These are phyloP conservation scores for Prosopis cineraria DNA, from an alignment of 306 rosid genomes.

Conservation along the genomic window DNA sequence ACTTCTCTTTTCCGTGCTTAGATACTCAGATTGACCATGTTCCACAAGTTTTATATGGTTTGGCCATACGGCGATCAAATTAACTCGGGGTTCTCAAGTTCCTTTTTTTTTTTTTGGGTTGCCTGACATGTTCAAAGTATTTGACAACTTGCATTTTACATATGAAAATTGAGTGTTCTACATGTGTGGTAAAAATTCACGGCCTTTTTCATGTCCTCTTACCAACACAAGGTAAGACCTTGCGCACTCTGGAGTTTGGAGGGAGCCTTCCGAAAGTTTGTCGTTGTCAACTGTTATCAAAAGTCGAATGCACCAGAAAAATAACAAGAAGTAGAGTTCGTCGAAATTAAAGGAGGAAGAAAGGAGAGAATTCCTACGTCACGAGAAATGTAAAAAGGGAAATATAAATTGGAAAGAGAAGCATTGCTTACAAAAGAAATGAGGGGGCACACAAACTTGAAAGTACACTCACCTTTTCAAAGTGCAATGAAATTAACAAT, in stretches of 20 bases:
- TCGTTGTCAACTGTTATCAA: neutral
- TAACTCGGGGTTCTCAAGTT: neutral
- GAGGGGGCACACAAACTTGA: neutral
- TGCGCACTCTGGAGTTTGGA: neutral
- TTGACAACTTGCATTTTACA: neutral
- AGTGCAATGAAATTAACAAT: neutral
- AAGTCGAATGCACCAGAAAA: neutral
- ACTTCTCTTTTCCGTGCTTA: neutral
- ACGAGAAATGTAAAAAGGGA: neutral
- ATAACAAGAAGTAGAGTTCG: too few relatives aligned
- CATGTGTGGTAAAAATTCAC: neutral
- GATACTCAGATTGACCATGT: neutral
- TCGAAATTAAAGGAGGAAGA: neutral
- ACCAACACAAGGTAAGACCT: too few relatives aligned
- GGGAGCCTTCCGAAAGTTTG: neutral
- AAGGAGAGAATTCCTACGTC: neutral
- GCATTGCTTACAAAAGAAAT: neutral
- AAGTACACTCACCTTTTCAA: neutral
- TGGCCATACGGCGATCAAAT: neutral
- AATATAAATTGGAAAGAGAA: too few relatives aligned
- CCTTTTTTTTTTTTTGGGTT: too few relatives aligned
- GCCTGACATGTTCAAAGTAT: too few relatives aligned
- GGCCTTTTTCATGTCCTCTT: neutral
- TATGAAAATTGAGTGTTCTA: too few relatives aligned
- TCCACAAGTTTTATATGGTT: constrained; percentile 6